A percentile compares a stretch with the other conserved stretches of the same genome.
phyloP scores from a whole-genome alignment of 108 stramenopile species.

The Cyclostephanos tholiformis region DNA sequence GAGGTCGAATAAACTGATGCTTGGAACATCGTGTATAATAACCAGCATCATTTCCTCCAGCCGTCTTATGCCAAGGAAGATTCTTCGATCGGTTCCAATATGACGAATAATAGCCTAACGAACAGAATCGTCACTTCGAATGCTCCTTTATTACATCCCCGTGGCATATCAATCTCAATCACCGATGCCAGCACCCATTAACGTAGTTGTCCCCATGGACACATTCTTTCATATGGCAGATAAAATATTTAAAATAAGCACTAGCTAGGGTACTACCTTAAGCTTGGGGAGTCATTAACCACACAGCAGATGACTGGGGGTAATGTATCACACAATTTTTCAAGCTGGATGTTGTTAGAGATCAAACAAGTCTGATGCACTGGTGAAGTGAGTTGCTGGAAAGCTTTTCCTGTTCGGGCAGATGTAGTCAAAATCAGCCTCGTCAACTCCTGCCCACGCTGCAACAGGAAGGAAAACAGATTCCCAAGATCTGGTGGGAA shows the following conservation, averaged over 20 bases:
- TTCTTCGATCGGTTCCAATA: constrained; percentile 39
- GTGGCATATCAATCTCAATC: constrained; percentile 29
- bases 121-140: constrained; percentile 19
- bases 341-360: background rate
- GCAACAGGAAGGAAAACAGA: constrained; percentile 52
- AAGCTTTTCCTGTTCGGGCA: constrained; percentile 42
- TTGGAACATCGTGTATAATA: constrained; percentile 39
- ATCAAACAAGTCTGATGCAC: constrained; percentile 33
- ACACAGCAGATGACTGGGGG: too few species aligned
- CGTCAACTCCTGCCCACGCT: constrained; percentile 46
- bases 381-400: constrained; percentile 27
- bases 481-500: constrained; percentile 59
- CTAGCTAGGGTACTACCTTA: too few species aligned
- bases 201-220: too few species aligned
- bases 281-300: too few species aligned
- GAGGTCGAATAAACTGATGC: constrained; percentile 43
- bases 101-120: constrained; percentile 36
- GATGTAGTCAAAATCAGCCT: constrained; percentile 31
- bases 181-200: constrained; percentile 8
- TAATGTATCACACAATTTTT: too few species aligned
- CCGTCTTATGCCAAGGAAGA: constrained; percentile 9
- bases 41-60: constrained; percentile 33
- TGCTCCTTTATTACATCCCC: constrained; percentile 17
- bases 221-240: too few species aligned
- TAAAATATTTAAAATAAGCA: too few species aligned